Conservation (phyloP, 1,284 basidiomycete genomes). For the Sphagnurus paluster region DNA sequence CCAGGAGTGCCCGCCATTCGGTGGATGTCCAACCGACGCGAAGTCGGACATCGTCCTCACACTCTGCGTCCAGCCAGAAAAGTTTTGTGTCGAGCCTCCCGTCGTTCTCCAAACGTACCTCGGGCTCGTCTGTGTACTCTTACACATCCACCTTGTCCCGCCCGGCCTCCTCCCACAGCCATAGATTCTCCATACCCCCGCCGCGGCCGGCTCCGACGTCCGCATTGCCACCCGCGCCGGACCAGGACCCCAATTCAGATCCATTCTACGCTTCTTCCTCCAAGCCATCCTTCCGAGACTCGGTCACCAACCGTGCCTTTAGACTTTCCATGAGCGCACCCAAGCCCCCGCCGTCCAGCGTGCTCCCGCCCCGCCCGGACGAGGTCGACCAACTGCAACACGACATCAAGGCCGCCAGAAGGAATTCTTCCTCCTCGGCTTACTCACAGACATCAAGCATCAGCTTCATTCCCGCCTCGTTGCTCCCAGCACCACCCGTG, state of each 20-base stretch:
- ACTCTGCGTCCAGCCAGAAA: conserved; percentile 41
- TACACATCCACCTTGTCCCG: conserved; percentile 38
- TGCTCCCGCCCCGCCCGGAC: conserved; percentile 61
- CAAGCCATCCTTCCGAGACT: conserved; percentile 53
- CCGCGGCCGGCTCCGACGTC: conserved; percentile 66
- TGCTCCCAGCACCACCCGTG: conserved; percentile 32
- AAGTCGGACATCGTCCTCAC: conserved; percentile 46
- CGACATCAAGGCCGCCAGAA: conserved; percentile 26
- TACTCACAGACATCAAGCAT: conserved; percentile 28
- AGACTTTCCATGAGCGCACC: conserved; percentile 64
- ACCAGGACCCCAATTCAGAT: conserved; percentile 27
- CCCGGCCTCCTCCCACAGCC: conserved; percentile 36
- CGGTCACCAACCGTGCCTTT: conserved; percentile 50
- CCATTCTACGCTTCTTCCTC: conserved; percentile 28
- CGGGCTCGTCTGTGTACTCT: conserved; percentile 52
- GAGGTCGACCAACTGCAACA: conserved; percentile 37
- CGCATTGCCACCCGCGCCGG: conserved; percentile 68
- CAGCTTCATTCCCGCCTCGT: conserved; percentile 46
- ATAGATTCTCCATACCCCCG: conserved; percentile 64
- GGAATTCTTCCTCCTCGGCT: conserved; percentile 41
- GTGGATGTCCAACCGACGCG: conserved; percentile 38
- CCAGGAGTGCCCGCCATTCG: conserved; percentile 21
- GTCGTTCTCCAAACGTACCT: conserved; percentile 59
- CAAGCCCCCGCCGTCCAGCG: conserved; percentile 55
- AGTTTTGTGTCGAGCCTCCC: conserved; percentile 52